Base-by-base conservation (phyloP, 1,284 basidiomycete species). In the Inonotus hispidus region DNA sequence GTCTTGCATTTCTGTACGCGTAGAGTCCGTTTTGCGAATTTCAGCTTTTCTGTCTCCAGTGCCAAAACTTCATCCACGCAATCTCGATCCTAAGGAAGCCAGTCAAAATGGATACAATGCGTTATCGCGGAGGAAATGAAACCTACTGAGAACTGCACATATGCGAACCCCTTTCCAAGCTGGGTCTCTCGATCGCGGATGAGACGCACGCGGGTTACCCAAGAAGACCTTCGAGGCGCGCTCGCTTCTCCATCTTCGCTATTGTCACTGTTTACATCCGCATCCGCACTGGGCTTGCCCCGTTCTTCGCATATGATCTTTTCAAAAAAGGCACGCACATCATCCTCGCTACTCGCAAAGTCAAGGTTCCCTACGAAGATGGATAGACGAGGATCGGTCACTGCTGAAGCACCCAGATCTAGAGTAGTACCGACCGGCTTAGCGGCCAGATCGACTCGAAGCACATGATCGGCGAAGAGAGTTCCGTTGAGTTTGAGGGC, bases 101-200 rank as follows among this genome's bases (percentile, higher is more conserved):
- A 63, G 29, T 19, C 19, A 57, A 53, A 27, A 32, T 6, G 45
- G 19, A 55, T n/a, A 38, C 21, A 37, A 49, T 49, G 25, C 50
- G 19, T 58, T 37, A 23, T 19, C n/a, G n/a, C 38, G 23, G 13
- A 2, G 35, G 7, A 49, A 49, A 25, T 32, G 8, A 32, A 32
- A 82, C 88, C 69, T 71, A 93, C 95, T 58, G 78, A 71, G 67
- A 98, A 94, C 67, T 93, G 88, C 8, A 98, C 88, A 71, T 98
- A 98, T 10, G 90, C 95, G 71, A 99, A 96, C 1, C 96, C 96
- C 75, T 98, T 98, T n/a, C 96, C 96, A 38, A 98, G 82, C 67
- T 95, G 95, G 0, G 94, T 97, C 60, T 93, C 93, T 67, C 85
- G 85, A 74, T 99, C 96, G 50, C 94, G 83, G 50, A 99, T 82